Conservation (phyloP, 306 rosid genomes). For the Albizia julibrissin region DNA sequence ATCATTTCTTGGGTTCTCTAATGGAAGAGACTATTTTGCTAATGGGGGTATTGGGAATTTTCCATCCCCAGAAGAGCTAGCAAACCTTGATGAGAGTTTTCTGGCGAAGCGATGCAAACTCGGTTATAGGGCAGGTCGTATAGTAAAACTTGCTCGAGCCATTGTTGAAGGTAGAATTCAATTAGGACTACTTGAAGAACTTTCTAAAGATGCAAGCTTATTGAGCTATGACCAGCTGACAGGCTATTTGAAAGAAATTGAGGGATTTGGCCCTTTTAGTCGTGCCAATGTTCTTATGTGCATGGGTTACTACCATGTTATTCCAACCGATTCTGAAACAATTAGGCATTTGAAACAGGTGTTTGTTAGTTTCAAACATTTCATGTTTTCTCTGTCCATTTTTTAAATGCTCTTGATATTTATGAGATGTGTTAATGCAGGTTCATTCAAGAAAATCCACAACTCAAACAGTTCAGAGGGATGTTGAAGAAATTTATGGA, state of each 20-base stretch:
- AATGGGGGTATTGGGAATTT: constrained; percentile 40
- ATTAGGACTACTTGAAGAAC: constrained; percentile 46
- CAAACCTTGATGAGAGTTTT: constrained; percentile 44
- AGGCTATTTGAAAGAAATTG: constrained; percentile 47
- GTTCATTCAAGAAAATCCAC: constrained; percentile 46
- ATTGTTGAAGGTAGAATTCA: constrained; percentile 52
- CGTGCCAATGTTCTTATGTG: constrained; percentile 60
- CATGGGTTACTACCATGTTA: constrained; percentile 55
- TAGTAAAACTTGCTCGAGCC: constrained; percentile 46
- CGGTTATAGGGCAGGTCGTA: constrained; percentile 53
- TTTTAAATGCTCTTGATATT: not conserved
- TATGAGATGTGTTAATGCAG: constrained; percentile 30
- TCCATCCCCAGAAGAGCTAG: constrained; percentile 51
- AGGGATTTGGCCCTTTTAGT: constrained; percentile 62
- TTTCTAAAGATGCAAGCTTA: constrained; percentile 38
- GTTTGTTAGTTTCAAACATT: not conserved
- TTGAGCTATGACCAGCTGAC: constrained; percentile 36
- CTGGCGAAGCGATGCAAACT: constrained; percentile 53
- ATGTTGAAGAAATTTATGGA: constrained; percentile 50
- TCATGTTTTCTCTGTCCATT: not conserved
- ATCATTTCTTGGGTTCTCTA: constrained; percentile 1
- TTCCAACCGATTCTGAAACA: constrained; percentile 61
- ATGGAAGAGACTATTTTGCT: constrained; percentile 27
- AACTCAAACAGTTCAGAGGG: constrained; percentile 33
- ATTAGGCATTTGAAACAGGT: constrained; percentile 57